Evolutionary conservation across 2,329 filamentous ascomycete species (phyloP), one percentile per base, ranked within the genome.

Genomic region (Coleophoma cylindrospora): DNA sequence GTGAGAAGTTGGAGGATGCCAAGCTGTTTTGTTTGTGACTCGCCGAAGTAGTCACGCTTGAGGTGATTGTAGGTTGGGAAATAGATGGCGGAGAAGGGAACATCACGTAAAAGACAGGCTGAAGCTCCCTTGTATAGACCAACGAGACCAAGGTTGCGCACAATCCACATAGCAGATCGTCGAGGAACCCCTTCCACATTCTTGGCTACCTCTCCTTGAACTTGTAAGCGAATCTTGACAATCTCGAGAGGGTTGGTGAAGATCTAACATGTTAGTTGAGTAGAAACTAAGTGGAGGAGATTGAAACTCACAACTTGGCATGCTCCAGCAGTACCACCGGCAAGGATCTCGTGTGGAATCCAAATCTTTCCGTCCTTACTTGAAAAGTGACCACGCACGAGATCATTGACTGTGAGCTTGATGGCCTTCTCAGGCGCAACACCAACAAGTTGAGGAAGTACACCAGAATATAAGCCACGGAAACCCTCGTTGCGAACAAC

Each of bases 351-450:
- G 54, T 84, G 75, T 32, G 75, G 72, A 61, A 82, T 71, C 64
- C 75, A 78, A 64, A 99, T 96, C 52, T 81, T 74, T 45, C 87
- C 86, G 40, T 89, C 80, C 64, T 83, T 81, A 63, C 90, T 84
- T 3, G 85, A 87, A 64, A 91, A 86, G 57, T 80, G 77, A 9
- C 80, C 78, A 64, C 94, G 86, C 19, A 95, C 90, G 49, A 99
- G 72, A 66, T 99, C 94, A 70, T 99, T 99, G 64, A 99, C 91
- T 0, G 94, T 99, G 56, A 99, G 82, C 76, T 99, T 99, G 74
- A 99, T 99, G 60, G 94, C 94, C 77, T 99, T 99, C 70, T 99
- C 94, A 2, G 94, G 94, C n/a, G 94, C 94, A 43, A 99, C 94
- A 69, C 94, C 94, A 55, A 99, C 89, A 43, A 99, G 80, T 75